Base-by-base conservation (phyloP, 768 basidiomycete genomes). In the Lactarius deliciosus region DNA sequence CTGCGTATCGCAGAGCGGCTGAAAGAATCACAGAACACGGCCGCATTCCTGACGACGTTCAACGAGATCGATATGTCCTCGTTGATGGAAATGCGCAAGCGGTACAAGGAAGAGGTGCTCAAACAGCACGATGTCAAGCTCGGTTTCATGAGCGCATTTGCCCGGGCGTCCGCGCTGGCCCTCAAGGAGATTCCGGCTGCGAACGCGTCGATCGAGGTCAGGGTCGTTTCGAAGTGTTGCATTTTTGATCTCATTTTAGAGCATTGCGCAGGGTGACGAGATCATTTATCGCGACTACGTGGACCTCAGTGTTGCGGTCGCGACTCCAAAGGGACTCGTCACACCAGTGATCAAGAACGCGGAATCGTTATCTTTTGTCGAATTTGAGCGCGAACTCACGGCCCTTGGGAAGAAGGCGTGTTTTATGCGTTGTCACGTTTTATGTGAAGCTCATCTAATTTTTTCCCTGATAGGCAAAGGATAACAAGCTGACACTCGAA, bases 41-140 rank as follows among this genome's bases (percentile, higher is more conserved):
- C 96, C 5, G 96, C 96, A 57, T 96, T 94, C 59, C 79, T 98
- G 66, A 98, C 97, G 40, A 98, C 96, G 30, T 99, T 99, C 86
- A 98, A 99, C 81, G 96, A 99, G 80, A 93, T 99, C 75, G 96
- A 98, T 81, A 98, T 99, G 96, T 95, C 94, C 50, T 89, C 92
- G 53, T 81, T 98, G 64, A 91, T 97, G 81, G 88, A 90, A 50
- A 87, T 98, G 88, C 72, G 96, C 73, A 86, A 89, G 76, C 86
- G 89, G 75, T 96, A 94, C 86, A 98, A 98, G 82, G 95, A 97
- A 69, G 81, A 85, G 54, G 81, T 98, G 45, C 81, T 94, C 54
- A 97, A 98, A 77, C 85, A 88, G 74, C 90, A 95, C 72, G 96
- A 94, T 60, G 89, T 98, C 77, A 98, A 98, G 78, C 85, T 99